Evolutionary conservation across 371 early-diverging fungal species (phyloP), one percentile per base, ranked within the genome.

Genomic region (Actinomortierella wolfii): DNA sequence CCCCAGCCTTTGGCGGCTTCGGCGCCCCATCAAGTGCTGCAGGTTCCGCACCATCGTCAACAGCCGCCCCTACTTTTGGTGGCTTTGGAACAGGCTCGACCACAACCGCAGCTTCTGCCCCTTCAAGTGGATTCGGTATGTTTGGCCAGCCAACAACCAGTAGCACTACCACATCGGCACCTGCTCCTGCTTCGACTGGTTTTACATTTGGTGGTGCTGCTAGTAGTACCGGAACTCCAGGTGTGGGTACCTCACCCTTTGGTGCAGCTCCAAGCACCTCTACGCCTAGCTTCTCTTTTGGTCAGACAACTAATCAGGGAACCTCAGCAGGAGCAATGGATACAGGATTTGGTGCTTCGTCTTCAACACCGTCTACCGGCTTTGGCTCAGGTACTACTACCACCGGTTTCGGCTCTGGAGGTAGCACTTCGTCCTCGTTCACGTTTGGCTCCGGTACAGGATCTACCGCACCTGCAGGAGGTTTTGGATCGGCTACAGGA

Each of bases 201-300:
- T 61, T 61, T 34, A 24, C 56, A 4, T 54, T 61, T 26, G 61
- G 61, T 1, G 44, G 50, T 21, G 20, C 44, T 0, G 34, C 56
- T 3, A 53, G 53, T 21, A 23, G 52, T 18, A 20, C 49, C 6
- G 9, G 21, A 44, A 23, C 42, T 50, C 51, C 55, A 2, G 61
- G 54, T 15, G 48, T 51, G 2, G 15, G 44, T 5, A 20, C 62
- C 14, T 39, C 49, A 15, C 17, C 60, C 13, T 56, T 56, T 40
- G 60, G 47, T 6, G 44, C 24, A 23, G 15, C 15, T 21, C 15
- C 17, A 21, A 24, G 24, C 24, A 20, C 24, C 4, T 47, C 48
- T 48, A 48, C 49, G 15, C 14, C 49, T 48, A 48, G 24, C 24
- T 26, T 26, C 25, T 21, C 14, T 21, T 48, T 48, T 6, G 49